Percentiles rank a stretch among this genome's conserved stretches.
Conservation (phyloP, 148 eudicot species). For the Beta vulgaris region DNA sequence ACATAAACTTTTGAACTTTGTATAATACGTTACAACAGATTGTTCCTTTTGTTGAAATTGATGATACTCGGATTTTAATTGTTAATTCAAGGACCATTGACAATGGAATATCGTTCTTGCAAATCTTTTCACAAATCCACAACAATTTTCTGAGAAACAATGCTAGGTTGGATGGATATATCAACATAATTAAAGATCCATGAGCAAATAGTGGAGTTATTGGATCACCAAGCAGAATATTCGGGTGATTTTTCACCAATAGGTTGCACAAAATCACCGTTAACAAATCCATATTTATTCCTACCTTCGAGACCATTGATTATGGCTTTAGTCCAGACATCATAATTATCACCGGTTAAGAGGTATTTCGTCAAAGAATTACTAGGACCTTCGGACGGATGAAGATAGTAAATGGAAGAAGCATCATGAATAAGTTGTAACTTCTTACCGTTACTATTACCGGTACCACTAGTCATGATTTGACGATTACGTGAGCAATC, state of each 20-base stretch:
- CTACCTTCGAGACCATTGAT: too few species aligned
- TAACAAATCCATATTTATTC: too few species aligned
- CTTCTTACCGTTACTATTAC: too few species aligned
- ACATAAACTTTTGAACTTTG: neutral
- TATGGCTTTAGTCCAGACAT: neutral
- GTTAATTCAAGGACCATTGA: neutral
- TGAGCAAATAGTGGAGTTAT: neutral
- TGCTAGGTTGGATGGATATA: neutral
- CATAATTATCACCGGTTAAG: neutral
- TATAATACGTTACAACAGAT: neutral
- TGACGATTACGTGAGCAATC: too few species aligned
- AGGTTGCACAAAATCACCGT: neutral
- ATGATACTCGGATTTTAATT: neutral
- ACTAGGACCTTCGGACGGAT: neutral
- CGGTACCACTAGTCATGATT: too few species aligned
- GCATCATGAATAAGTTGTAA: neutral
- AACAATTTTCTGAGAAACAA: conserved; percentile 2
- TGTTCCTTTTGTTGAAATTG: neutral
- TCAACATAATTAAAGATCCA: neutral
- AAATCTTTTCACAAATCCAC: neutral
- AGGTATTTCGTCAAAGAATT: too few species aligned
- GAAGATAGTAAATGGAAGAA: neutral
- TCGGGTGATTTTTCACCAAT: neutral
- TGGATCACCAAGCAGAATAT: neutral
- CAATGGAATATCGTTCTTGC: neutral